phyloP scores from a whole-genome alignment of 495 filamentous ascomycete species.

The Hypoxylon rickii region DNA sequence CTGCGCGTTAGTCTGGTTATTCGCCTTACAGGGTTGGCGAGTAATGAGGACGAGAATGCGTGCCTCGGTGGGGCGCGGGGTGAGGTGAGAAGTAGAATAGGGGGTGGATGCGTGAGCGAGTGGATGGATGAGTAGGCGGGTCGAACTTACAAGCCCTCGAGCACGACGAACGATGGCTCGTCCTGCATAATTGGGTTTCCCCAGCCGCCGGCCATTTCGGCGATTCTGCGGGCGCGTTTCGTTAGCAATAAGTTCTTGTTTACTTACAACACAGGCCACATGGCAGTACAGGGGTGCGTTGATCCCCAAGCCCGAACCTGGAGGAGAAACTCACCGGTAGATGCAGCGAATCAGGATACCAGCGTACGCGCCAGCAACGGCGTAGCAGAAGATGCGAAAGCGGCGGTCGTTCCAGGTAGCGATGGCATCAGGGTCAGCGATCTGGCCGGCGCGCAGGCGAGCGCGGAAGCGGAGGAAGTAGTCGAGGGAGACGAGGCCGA shows the following conservation, averaged over 20 bases:
- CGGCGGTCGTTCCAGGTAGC: conserved; percentile 41
- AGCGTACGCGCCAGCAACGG: conserved; percentile 59
- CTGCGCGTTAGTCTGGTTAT: too few species aligned
- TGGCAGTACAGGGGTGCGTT: too few species aligned
- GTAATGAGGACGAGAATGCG: too few species aligned
- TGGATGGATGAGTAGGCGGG: neutral
- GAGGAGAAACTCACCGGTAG: conserved; percentile 66
- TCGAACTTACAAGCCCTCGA: conserved; percentile 55
- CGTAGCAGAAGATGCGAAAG: conserved; percentile 58
- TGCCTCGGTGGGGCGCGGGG: conserved; percentile 1
- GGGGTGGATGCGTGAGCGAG: conserved; percentile 1
- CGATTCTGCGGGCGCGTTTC: conserved; percentile 48
- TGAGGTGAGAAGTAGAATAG: conserved; percentile 1
- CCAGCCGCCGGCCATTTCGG: conserved; percentile 72
- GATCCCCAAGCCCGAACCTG: too few species aligned
- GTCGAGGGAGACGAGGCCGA: conserved; percentile 55
- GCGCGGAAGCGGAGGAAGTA: conserved; percentile 53
- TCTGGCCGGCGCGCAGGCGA: conserved; percentile 39
- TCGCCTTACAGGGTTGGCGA: too few species aligned
- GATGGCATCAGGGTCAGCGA: conserved; percentile 37
- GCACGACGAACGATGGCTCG: conserved; percentile 63
- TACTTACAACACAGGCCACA: too few species aligned
- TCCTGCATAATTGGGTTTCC: conserved; percentile 69
- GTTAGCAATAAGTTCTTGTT: too few species aligned
- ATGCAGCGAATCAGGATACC: conserved; percentile 69